Base-by-base conservation (phyloP, 106 monocot genomes). In the Acorus gramineus region DNA sequence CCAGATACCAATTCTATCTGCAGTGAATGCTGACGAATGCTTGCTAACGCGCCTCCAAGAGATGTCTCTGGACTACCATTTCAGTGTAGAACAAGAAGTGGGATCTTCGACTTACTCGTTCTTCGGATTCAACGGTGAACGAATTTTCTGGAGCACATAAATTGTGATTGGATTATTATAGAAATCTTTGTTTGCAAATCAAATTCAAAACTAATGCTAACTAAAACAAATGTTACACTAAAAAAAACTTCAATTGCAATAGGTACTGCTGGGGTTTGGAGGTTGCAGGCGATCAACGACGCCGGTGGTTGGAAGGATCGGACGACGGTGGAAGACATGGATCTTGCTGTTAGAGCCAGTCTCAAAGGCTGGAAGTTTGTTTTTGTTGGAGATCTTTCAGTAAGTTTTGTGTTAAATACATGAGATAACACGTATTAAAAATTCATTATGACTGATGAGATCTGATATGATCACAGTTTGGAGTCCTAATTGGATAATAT, bases 311-410 rank as follows among this genome's bases (percentile, higher is more conserved):
- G 86, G 86, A 86, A 86, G 70, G 86, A 86, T 56, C 52, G 85
- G n/a, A 85, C 85, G 7, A 81, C 81, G 3, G 86, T 82, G 46
- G 82, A 82, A 71, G 86, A 87, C 61, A 87, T 87, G 86, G 86
- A 87, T 54, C 60, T 87, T 3, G 77, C 82, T 43, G 83, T 87
- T 14, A 76, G 86, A 64, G 86, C 86, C 45, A 79, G 74, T 42
- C 86, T 87, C 2, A 77, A 72, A 54, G 86, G 83, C 9, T 87
- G 82, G 86, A 80, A 83, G 14, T 87, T 87, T 64, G 69, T 87
- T 49, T 87, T 77, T 28, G 62, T 80, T 2, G 86, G 86, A 28
- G 82, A 87, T 62, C 51, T 83, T 69, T 69, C 60, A 14, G 86
- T 86, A 57, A 78, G 61, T 48, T 54, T 28, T 44, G 52, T 54